phyloP scores from a whole-genome alignment of 208 protist species.

The Lotmaria passim region DNA sequence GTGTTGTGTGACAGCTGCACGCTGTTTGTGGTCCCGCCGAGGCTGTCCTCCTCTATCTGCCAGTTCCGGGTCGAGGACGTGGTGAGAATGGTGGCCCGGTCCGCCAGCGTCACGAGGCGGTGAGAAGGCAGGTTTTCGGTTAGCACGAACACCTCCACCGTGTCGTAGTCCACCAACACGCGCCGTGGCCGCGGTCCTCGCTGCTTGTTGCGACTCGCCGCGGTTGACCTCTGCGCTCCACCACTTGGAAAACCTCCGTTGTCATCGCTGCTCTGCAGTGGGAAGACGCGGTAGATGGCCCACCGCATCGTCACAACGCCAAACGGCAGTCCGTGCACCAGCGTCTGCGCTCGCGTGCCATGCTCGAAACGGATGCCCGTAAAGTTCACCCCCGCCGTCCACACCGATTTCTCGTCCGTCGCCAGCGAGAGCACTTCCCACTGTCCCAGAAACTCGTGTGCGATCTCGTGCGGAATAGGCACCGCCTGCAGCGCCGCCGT shows the following conservation, averaged over 20 bases:
- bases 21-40: not conserved
- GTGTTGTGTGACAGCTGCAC: constrained; percentile 27
- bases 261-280: not conserved
- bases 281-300: constrained; percentile 66
- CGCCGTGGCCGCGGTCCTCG: no score
- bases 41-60: constrained; percentile 38
- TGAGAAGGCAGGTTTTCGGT: constrained; percentile 74
- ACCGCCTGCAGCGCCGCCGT: constrained; percentile 64
- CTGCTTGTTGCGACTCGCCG: no score
- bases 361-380: constrained; percentile 69
- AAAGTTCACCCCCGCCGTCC: constrained; percentile 60
- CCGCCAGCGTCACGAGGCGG: constrained; percentile 77
- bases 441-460: constrained; percentile 63
- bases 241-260: not conserved
- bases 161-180: constrained; percentile 81
- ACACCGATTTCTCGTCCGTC: constrained; percentile 55
- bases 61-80: constrained; percentile 78
- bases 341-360: constrained; percentile 46
- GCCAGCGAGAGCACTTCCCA: constrained; percentile 88
- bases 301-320: constrained; percentile 86
- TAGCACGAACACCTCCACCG: constrained; percentile 73
- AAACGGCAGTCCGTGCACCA: constrained; percentile 82
- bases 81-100: constrained; percentile 54
- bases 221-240: constrained; percentile 1
- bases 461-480: constrained; percentile 68